Percentiles rank a stretch among this genome's conserved stretches.
These are phyloP conservation scores for Rhazya stricta DNA, from an alignment of 257 asterid species.

Conservation along the genomic window DNA sequence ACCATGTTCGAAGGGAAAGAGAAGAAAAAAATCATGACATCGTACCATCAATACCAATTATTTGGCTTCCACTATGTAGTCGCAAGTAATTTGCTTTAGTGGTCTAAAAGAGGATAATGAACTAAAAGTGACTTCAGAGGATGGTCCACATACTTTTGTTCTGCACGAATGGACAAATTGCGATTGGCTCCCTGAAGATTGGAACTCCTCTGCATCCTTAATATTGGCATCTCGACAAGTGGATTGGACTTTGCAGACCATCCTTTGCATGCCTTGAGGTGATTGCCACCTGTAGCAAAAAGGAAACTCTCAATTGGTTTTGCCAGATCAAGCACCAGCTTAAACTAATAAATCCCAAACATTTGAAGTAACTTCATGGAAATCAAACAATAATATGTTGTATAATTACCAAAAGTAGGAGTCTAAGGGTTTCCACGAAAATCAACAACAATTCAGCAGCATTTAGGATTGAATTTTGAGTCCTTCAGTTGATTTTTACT, in stretches of 20 bases:
- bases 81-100: too few species aligned
- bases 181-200: constrained; percentile 23
- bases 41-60: neutral
- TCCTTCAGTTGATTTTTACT: neutral
- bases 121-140: neutral
- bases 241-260: constrained; percentile 37
- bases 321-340: neutral
- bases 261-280: constrained; percentile 24
- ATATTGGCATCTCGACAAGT: constrained; percentile 35
- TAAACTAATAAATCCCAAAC: neutral
- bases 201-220: constrained; percentile 29
- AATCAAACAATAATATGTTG: neutral
- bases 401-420: neutral
- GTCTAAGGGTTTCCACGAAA: neutral
- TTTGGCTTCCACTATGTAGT: neutral
- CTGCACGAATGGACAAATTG: constrained; percentile 46
- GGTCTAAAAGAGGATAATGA: neutral
- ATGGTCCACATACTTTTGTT: constrained; percentile 40
- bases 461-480: neutral
- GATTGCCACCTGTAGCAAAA: constrained; percentile 46
- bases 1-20: neutral
- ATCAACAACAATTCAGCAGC: neutral
- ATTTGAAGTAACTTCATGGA: neutral
- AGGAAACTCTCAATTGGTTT: neutral
- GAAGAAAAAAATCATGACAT: too few species aligned